These are phyloP conservation scores for Sugiyamaella qingdaonensis DNA, from an alignment of 805 yeast species.

Conservation along the genomic window DNA sequence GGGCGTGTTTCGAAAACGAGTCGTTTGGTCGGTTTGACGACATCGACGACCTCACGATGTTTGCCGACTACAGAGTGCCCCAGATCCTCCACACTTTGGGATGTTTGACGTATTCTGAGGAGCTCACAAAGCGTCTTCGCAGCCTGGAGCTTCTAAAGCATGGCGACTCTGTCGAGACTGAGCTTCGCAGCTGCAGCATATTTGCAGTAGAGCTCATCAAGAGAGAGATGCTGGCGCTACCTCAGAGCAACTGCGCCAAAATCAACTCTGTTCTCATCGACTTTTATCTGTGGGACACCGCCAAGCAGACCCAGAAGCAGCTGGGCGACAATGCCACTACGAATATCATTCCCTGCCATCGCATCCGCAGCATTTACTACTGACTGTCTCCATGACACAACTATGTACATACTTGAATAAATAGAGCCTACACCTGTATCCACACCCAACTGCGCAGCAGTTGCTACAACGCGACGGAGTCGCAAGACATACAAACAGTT, in stretches of 20 bases:
- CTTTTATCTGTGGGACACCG: conserved; percentile 44
- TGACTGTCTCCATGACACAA: conserved; percentile 13
- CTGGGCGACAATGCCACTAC: conserved; percentile 12
- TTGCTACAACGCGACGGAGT: no score
- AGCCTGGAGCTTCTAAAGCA: conserved; percentile 22
- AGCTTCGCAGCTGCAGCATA: conserved; percentile 41
- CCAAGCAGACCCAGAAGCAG: conserved; percentile 34
- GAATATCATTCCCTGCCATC: conserved; percentile 32
- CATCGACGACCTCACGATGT: conserved; percentile 41
- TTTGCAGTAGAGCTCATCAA: conserved; percentile 39
- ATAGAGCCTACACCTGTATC: background rate
- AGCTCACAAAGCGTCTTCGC: conserved; percentile 24
- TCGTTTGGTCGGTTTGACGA: conserved; percentile 37
- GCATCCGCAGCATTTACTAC: conserved; percentile 38
- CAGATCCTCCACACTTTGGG: conserved; percentile 38
- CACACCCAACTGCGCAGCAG: no score
- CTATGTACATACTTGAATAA: background rate
- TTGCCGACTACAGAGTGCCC: conserved; percentile 45
- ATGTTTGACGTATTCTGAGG: conserved; percentile 33
- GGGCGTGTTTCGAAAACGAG: conserved; percentile 41
- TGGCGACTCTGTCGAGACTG: conserved; percentile 37
- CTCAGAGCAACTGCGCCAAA: conserved; percentile 12
- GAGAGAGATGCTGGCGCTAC: conserved; percentile 21
- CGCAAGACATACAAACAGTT: no score
- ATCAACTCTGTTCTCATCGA: conserved; percentile 39